Percentiles rank a stretch among this genome's conserved stretches.
Evolutionary conservation across 2,329 filamentous ascomycete species (phyloP).

Genomic region (Fusarium pseudograminearum): DNA sequence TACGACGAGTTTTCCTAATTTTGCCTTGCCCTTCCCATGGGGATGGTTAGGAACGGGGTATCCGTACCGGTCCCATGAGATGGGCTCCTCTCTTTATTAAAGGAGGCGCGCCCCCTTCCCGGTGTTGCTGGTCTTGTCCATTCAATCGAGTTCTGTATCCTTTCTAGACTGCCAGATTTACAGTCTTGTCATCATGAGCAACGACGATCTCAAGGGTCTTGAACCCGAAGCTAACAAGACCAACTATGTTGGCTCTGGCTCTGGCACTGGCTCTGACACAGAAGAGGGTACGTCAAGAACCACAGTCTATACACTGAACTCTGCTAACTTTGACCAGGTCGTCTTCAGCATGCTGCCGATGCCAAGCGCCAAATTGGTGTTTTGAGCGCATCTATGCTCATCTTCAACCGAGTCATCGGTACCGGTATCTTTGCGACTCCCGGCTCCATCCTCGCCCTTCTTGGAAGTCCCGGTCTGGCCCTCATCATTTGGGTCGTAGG

Average conservation of each 20-base stretch:
- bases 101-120: constrained; percentile 15
- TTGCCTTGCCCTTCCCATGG: constrained; percentile 34
- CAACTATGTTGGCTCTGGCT: constrained; percentile 35
- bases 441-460: constrained; percentile 66
- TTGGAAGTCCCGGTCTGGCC: constrained; percentile 71
- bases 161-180: not conserved
- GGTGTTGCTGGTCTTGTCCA: not conserved
- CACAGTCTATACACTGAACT: not conserved
- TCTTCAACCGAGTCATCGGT: constrained; percentile 75
- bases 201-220: constrained; percentile 33
- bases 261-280: constrained; percentile 42
- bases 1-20: constrained; percentile 23
- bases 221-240: constrained; percentile 31
- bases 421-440: constrained; percentile 76
- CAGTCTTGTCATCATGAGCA: constrained; percentile 37
- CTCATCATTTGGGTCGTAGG: constrained; percentile 74
- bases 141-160: constrained; percentile 11
- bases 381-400: constrained; percentile 67
- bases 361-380: constrained; percentile 68
- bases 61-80: not conserved
- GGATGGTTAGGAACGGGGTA: constrained; percentile 2
- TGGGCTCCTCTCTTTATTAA: constrained; percentile 30
- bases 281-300: constrained; percentile 37
- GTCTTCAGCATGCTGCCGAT: constrained; percentile 57
- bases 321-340: constrained; percentile 39